Base-by-base conservation (phyloP, 495 filamentous ascomycete genomes). In the Xanthoparmelia taractica region DNA sequence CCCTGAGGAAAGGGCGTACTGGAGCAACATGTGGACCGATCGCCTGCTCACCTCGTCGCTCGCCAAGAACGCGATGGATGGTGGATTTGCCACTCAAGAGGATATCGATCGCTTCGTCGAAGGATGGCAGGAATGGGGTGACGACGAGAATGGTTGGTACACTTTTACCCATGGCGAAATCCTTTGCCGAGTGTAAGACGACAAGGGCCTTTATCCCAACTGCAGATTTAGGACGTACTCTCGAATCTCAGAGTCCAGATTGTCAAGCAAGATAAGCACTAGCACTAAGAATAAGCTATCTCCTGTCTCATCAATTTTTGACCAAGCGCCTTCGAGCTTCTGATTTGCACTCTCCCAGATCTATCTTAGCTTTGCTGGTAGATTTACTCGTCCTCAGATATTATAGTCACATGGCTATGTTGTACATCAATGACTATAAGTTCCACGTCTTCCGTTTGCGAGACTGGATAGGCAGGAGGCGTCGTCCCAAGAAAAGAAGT, bases 91-190 rank as follows among this genome's bases (percentile, higher is more conserved):
- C 7, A 75, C 60, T 8, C 65, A 68, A 54, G 71, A 74, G 43
- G 79, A 82, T n/a, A 66, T 84, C 50, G 68, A 79, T 59, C 41
- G 63, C 37, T 74, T 79, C 60, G 71, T 73, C 18, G 60, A 71
- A 50, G 70, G 68, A 4, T 83, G 77, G 79, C 67, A 65, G 63
- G 68, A 73, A 45, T 83, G 74, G 74, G 77, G 74, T 10, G 70
- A 74, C 62, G 63, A 74, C 45, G 75, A 79, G 57, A 75, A 83
- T 61, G 79, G 71, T 10, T 84, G 81, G 79, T 79, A 79, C 70
- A 72, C 70, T 43, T 58, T 84, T n/a, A 58, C 83, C 38, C 73
- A 81, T 74, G 80, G 80, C 52, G 73, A 86, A 72, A 76, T 85
- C 45, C 65, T 84, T 23, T 84, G 79, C 70, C 74, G 71, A 41